These are phyloP conservation scores for Hydnum rufescens DNA, from an alignment of 768 basidiomycete species.

Conservation along the genomic window DNA sequence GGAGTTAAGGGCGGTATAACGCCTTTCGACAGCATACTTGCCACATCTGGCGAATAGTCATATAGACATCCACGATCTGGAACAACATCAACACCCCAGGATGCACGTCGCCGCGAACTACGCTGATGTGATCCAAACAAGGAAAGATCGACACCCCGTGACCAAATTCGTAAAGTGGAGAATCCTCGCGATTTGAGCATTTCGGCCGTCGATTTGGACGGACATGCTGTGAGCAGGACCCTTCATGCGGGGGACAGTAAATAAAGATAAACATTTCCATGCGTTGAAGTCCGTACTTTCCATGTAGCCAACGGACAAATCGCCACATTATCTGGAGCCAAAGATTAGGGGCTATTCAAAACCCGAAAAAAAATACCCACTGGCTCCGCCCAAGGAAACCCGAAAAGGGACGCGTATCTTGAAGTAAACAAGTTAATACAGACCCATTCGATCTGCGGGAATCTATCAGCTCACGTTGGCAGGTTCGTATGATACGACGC, in stretches of 20 bases:
- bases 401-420: slow-evolving; percentile 24
- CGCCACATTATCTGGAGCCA: slow-evolving; percentile 21
- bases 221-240: slow-evolving; percentile 22
- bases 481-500: slow-evolving; percentile 23
- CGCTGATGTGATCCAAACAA: background rate
- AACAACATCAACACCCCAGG: background rate
- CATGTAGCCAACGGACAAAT: slow-evolving; percentile 17
- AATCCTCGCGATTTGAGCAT: slow-evolving; percentile 19
- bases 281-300: slow-evolving; percentile 13
- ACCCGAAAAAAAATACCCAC: background rate
- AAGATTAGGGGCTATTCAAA: background rate
- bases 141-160: slow-evolving; percentile 20
- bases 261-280: background rate
- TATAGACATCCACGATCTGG: background rate
- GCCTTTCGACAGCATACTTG: background rate
- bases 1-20: slow-evolving; percentile 10
- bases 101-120: background rate
- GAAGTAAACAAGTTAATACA: background rate
- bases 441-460: background rate
- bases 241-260: slow-evolving; percentile 10
- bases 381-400: slow-evolving; percentile 20
- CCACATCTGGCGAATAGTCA: background rate
- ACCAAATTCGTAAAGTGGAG: slow-evolving; percentile 21
- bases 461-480: slow-evolving; percentile 14
- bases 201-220: slow-evolving; percentile 20